Conservation (phyloP, 2,329 filamentous ascomycete genomes). For the Aurifilum marmelostoma region DNA sequence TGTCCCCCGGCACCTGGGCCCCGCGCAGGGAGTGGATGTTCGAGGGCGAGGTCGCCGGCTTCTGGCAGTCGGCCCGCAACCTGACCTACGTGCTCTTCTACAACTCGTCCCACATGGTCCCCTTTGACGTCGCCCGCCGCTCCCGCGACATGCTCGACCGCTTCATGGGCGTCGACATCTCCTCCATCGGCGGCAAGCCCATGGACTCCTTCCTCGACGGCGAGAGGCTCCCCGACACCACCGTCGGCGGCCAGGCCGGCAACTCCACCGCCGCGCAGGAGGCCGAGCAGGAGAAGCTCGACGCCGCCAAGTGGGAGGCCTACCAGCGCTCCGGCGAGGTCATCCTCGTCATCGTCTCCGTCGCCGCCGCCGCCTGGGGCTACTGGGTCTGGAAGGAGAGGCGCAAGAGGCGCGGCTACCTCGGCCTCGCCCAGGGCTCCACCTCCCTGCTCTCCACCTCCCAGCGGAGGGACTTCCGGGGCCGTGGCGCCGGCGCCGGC, state of each 20-base stretch:
- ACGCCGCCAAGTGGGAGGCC: slow-evolving; percentile 84
- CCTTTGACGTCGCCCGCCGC: slow-evolving; percentile 86
- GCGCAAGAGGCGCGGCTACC: slow-evolving; percentile 56
- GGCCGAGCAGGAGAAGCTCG: slow-evolving; percentile 71
- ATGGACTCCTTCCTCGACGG: slow-evolving; percentile 83
- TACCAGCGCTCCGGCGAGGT: slow-evolving; percentile 88
- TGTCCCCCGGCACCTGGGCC: slow-evolving; percentile 83
- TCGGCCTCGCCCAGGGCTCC: slow-evolving; percentile 45
- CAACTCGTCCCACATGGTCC: slow-evolving; percentile 97
- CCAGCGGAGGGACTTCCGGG: slow-evolving; percentile 44
- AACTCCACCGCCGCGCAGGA: slow-evolving; percentile 65
- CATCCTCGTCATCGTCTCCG: slow-evolving; percentile 78
- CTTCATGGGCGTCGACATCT: slow-evolving; percentile 92
- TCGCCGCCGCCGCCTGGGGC: slow-evolving; percentile 75
- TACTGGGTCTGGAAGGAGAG: slow-evolving; percentile 69
- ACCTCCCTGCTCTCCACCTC: slow-evolving; percentile 45
- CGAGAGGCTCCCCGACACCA: slow-evolving; percentile 77
- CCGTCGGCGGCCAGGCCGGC: slow-evolving; percentile 69
- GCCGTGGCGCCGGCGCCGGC: slow-evolving; percentile 42
- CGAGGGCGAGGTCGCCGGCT: slow-evolving; percentile 82
- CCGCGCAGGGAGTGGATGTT: slow-evolving; percentile 95
- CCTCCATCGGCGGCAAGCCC: slow-evolving; percentile 79
- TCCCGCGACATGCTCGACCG: slow-evolving; percentile 96
- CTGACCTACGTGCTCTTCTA: slow-evolving; percentile 94
- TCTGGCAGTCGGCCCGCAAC: slow-evolving; percentile 94